A percentile compares a stretch with the other conserved stretches of the same genome.
Conservation (phyloP, 495 filamentous ascomycete species). For the Hypoxylon lienhwacheense region DNA sequence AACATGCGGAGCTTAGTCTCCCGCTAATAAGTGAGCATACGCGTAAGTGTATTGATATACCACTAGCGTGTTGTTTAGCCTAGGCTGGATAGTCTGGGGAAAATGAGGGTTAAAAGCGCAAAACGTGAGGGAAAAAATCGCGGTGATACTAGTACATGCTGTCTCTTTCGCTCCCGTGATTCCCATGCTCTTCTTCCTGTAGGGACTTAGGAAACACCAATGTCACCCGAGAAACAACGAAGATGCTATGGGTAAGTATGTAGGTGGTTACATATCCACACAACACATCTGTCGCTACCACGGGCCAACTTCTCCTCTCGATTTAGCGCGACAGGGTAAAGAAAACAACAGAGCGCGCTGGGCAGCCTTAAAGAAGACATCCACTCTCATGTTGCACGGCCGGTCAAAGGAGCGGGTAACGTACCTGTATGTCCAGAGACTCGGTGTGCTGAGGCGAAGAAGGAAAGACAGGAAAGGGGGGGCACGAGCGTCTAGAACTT, state of each 20-base stretch:
- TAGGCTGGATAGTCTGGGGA: no score
- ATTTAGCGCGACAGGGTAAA: conserved; percentile 4
- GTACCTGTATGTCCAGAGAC: conserved; percentile 1
- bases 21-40: neutral
- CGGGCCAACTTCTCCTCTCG: conserved; percentile 15
- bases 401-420: neutral
- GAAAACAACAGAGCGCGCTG: neutral
- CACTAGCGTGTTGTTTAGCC: no score
- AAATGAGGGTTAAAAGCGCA: conserved; percentile 1
- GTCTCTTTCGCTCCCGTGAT: no score
- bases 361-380: conserved; percentile 13
- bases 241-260: no score
- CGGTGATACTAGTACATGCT: conserved; percentile 9
- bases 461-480: neutral
- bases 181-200: no score
- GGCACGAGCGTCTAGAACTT: no score
- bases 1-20: no score
- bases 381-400: conserved; percentile 7
- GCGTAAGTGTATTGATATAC: neutral
- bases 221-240: no score
- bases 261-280: neutral
- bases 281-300: neutral
- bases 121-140: no score
- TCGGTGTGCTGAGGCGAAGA: conserved; percentile 12
- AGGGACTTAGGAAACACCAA: no score